phyloP scores from a whole-genome alignment of 805 yeast genomes.

The Metschnikowia henanensis region DNA sequence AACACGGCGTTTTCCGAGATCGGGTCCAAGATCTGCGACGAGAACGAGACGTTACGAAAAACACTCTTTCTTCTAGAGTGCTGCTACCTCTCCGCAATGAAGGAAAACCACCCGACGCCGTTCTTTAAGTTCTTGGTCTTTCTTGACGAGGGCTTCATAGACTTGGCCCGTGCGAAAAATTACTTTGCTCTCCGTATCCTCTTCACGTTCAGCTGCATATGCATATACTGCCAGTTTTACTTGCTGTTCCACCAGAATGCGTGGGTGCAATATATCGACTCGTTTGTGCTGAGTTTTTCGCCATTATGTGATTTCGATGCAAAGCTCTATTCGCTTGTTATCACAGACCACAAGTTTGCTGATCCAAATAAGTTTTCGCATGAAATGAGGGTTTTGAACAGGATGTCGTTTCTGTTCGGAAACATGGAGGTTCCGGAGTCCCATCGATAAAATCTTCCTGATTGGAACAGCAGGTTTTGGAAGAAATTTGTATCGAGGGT shows the following conservation, averaged over 20 bases:
- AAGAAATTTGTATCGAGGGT: no score
- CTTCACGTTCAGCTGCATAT: slow-evolving; percentile 21
- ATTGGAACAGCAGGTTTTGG: background rate
- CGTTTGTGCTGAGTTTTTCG: slow-evolving; percentile 16
- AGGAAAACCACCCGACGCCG: slow-evolving; percentile 30
- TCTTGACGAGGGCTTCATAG: slow-evolving; percentile 17
- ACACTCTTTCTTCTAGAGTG: slow-evolving; percentile 16
- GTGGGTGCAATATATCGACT: slow-evolving; percentile 28
- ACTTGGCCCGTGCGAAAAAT: slow-evolving; percentile 22
- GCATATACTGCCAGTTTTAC: slow-evolving; percentile 22
- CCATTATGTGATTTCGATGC: slow-evolving; percentile 9
- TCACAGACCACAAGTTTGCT: slow-evolving; percentile 1
- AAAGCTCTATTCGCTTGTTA: slow-evolving; percentile 9
- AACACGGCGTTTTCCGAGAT: slow-evolving; percentile 10
- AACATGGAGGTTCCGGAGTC: background rate
- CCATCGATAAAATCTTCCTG: background rate
- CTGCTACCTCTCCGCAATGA: slow-evolving; percentile 15
- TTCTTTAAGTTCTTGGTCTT: slow-evolving; percentile 28
- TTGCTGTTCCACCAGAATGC: slow-evolving; percentile 23
- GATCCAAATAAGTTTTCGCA: slow-evolving; percentile 4
- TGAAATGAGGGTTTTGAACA: slow-evolving; percentile 2
- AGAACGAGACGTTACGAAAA: slow-evolving; percentile 8
- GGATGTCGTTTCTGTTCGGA: slow-evolving; percentile 6
- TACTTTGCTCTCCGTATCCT: slow-evolving; percentile 28
- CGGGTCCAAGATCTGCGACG: slow-evolving; percentile 9